These are phyloP conservation scores for Smithsoniella earleae DNA, from an alignment of 163 green algal species.

Conservation along the genomic window DNA sequence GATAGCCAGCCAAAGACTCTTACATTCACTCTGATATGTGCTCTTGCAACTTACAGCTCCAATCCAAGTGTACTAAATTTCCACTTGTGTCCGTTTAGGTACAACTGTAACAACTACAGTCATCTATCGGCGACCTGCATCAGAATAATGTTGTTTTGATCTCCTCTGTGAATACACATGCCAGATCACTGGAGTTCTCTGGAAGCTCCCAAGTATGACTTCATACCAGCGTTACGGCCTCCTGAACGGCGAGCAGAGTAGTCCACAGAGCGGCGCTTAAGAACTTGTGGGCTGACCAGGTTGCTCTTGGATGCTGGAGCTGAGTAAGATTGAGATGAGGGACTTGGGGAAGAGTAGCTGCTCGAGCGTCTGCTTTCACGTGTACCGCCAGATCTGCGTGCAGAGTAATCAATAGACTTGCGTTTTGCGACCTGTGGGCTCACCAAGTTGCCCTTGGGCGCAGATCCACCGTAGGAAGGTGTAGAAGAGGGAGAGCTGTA, in stretches of 20 bases:
- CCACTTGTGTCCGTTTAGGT: too few species aligned
- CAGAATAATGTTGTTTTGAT: too few species aligned
- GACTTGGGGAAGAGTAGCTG: constrained; percentile 11
- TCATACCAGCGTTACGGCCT: constrained; percentile 5
- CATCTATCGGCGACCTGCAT: too few species aligned
- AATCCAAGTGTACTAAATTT: too few species aligned
- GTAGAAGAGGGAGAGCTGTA: constrained; percentile 14
- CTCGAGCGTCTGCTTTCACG: constrained; percentile 10
- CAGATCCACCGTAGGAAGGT: background rate
- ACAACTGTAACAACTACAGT: too few species aligned
- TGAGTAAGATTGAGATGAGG: background rate
- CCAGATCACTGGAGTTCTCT: too few species aligned
- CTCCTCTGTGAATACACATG: too few species aligned
- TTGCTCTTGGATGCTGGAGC: background rate
- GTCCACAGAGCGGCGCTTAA: constrained; percentile 27
- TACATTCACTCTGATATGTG: too few species aligned
- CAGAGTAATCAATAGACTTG: constrained; percentile 21
- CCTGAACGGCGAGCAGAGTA: constrained; percentile 23
- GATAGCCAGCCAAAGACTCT: too few species aligned
- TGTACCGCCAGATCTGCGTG: too few species aligned
- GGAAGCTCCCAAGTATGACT: too few species aligned
- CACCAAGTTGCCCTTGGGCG: background rate
- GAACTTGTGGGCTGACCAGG: constrained; percentile 13
- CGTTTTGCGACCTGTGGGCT: background rate
- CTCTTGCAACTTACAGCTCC: too few species aligned